phyloP scores from a whole-genome alignment of 768 basidiomycete species.

The Phallus indusiatus region DNA sequence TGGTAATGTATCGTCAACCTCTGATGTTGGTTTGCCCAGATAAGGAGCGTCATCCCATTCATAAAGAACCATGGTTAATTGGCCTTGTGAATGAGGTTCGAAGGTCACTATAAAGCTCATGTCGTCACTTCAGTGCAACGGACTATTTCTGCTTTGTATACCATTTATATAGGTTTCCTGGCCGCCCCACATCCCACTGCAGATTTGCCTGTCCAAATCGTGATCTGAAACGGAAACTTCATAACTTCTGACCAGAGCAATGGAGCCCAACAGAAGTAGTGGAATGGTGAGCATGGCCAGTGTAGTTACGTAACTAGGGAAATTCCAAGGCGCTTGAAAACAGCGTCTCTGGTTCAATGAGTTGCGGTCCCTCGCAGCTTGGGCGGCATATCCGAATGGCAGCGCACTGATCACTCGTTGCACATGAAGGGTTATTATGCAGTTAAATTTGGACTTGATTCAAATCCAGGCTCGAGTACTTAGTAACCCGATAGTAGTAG shows the following conservation, averaged over 20 bases:
- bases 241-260: conserved; percentile 31
- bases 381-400: too few relatives aligned
- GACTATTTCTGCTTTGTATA: conserved; percentile 25
- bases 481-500: too few relatives aligned
- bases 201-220: conserved; percentile 83
- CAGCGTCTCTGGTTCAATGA: too few relatives aligned
- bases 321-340: too few relatives aligned
- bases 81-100: conserved; percentile 66
- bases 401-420: too few relatives aligned
- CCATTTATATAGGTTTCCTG: conserved; percentile 75
- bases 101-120: conserved; percentile 49
- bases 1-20: conserved; percentile 45
- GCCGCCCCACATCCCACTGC: conserved; percentile 91
- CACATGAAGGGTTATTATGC: too few relatives aligned
- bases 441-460: too few relatives aligned
- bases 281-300: neutral
- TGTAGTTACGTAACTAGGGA: neutral
- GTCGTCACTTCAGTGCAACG: conserved; percentile 4
- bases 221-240: conserved; percentile 60
- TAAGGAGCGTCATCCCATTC: conserved; percentile 88
- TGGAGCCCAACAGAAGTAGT: conserved; percentile 1
- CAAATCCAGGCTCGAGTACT: too few relatives aligned
- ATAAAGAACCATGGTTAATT: conserved; percentile 90
- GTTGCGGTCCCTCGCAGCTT: too few relatives aligned
- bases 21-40: conserved; percentile 62